Conservation (phyloP, 768 basidiomycete species). For the Lentinula raphanica region DNA sequence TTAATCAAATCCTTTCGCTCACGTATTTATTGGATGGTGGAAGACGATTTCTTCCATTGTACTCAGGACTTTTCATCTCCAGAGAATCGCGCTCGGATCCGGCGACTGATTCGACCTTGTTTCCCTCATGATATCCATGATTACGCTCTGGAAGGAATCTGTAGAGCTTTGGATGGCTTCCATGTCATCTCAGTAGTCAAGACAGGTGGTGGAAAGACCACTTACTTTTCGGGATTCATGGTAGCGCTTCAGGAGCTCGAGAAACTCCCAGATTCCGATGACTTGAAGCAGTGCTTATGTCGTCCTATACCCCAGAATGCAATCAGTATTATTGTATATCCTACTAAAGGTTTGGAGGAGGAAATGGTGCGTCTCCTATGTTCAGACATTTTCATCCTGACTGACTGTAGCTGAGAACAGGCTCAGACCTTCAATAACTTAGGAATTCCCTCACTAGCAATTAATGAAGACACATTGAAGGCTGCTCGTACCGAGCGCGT, state of each 20-base stretch:
- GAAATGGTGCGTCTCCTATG: constrained; percentile 15
- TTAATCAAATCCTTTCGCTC: too few species aligned
- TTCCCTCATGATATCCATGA: constrained; percentile 15
- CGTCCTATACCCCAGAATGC: constrained; percentile 14
- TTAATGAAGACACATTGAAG: neutral
- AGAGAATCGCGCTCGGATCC: too few species aligned
- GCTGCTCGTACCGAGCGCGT: neutral
- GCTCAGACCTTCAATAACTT: neutral
- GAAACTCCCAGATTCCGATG: constrained; percentile 9
- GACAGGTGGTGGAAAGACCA: constrained; percentile 19
- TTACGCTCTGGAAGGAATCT: constrained; percentile 12
- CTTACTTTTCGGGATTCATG: constrained; percentile 16
- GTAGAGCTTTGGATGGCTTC: constrained; percentile 9
- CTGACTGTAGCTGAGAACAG: neutral
- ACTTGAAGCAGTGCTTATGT: neutral
- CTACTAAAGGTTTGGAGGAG: constrained; percentile 17
- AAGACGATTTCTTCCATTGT: too few species aligned
- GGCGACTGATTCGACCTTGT: neutral
- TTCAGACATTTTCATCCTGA: neutral
- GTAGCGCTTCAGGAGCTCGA: constrained; percentile 13
- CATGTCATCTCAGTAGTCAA: constrained; percentile 14
- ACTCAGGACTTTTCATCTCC: too few species aligned
- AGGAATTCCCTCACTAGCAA: neutral
- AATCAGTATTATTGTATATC: constrained; percentile 16
- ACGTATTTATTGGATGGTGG: too few species aligned